These are phyloP conservation scores for Teratosphaeria zuluensis DNA, from an alignment of 2,329 filamentous ascomycete species.

Conservation along the genomic window DNA sequence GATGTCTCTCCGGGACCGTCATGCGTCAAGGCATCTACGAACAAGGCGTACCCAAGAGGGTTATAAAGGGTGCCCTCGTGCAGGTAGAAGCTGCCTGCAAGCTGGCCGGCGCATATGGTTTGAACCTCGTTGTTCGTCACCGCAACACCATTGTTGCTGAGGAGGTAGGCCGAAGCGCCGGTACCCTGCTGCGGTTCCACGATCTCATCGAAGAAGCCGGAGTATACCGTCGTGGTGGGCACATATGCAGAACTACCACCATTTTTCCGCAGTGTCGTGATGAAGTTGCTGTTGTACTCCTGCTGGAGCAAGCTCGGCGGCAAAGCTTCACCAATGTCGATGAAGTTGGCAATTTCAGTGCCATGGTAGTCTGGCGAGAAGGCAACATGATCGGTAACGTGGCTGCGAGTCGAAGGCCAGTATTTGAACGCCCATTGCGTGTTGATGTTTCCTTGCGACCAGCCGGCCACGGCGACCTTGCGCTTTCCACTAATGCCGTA, in stretches of 20 bases:
- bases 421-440: conserved; percentile 51
- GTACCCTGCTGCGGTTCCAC: conserved; percentile 42
- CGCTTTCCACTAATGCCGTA: conserved; percentile 28
- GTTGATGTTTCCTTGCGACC: conserved; percentile 47
- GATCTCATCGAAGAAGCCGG: conserved; percentile 40
- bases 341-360: conserved; percentile 30
- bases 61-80: conserved; percentile 45
- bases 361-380: conserved; percentile 47
- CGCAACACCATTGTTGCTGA: conserved; percentile 35
- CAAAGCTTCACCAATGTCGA: conserved; percentile 18
- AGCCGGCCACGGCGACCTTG: conserved; percentile 40
- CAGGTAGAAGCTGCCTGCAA: conserved; percentile 38
- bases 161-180: conserved; percentile 37
- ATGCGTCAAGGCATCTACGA: conserved; percentile 41
- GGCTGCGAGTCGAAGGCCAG: conserved; percentile 41
- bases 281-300: conserved; percentile 34
- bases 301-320: conserved; percentile 40
- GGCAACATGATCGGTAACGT: conserved; percentile 42
- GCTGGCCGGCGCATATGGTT: conserved; percentile 29
- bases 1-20: conserved; percentile 34
- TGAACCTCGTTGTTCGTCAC: conserved; percentile 43
- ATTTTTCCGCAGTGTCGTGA: conserved; percentile 32
- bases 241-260: conserved; percentile 46
- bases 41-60: conserved; percentile 35
- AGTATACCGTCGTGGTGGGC: conserved; percentile 46